Percentiles rank a stretch among this genome's conserved stretches.
These are phyloP conservation scores for Ophiostoma sp. DNA, from an alignment of 2,329 filamentous ascomycete genomes.

Conservation along the genomic window DNA sequence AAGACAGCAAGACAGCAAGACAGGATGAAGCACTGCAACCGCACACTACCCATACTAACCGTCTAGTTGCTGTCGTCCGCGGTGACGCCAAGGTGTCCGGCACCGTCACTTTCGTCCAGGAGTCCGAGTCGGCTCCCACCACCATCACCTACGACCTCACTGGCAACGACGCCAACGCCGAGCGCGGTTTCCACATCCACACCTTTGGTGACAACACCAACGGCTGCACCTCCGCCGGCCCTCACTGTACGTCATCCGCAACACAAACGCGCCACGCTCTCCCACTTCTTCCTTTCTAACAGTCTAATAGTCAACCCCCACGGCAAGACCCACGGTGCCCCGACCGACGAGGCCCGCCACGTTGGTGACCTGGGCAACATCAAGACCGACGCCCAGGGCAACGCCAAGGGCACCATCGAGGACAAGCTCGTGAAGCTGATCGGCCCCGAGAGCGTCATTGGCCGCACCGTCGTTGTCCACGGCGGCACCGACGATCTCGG, in stretches of 20 bases:
- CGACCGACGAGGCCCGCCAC: slow-evolving; percentile 75
- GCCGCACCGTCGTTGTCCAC: slow-evolving; percentile 93
- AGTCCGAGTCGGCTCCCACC: slow-evolving; percentile 72
- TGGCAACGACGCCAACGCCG: slow-evolving; percentile 87
- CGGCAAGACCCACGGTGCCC: slow-evolving; percentile 86
- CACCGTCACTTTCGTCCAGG: slow-evolving; percentile 93
- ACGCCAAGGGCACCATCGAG: slow-evolving; percentile 70
- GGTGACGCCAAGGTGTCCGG: slow-evolving; percentile 95
- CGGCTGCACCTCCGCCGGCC: slow-evolving; percentile 95
- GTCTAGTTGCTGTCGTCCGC: slow-evolving; percentile 84
- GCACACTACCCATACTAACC: neutral
- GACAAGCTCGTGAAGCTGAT: slow-evolving; percentile 93
- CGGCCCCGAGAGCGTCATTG: slow-evolving; percentile 88
- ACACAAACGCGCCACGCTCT: too few species aligned
- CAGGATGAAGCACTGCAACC: slow-evolving; percentile 38
- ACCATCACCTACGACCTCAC: slow-evolving; percentile 87
- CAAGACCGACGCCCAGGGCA: slow-evolving; percentile 88
- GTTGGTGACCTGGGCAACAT: slow-evolving; percentile 98
- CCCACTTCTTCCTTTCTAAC: neutral
- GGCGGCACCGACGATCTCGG: slow-evolving; percentile 94
- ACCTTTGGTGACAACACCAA: slow-evolving; percentile 99
- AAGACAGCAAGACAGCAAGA: neutral
- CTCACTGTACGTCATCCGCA: slow-evolving; percentile 69
- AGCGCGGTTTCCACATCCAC: slow-evolving; percentile 98
- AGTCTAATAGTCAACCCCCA: slow-evolving; percentile 76